Evolutionary conservation across 352 stramenopile genomes (phyloP), one percentile per base, ranked within the genome.

Genomic region (Phytophthora cryptogea): DNA sequence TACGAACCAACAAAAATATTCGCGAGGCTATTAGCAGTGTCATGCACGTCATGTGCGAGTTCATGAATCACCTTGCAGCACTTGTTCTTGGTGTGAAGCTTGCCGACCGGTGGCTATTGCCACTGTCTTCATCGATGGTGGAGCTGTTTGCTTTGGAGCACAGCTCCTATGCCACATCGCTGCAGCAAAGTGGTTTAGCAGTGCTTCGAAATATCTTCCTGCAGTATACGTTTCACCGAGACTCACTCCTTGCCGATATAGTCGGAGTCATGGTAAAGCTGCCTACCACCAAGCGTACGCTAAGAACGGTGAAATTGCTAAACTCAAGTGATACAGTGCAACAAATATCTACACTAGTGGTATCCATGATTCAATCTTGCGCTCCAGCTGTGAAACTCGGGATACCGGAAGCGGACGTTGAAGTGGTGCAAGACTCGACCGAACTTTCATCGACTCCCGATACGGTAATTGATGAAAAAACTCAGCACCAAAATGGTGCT

Each of bases 211-310:
- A 59, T 5, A 72, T 96, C 28, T 93, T 90, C 55, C 33, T 92
- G 37, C 63, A 76, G 26, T 91, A 95, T 56, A 67, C 76, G 16
- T 26, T 53, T 8, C 80, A 94, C 68, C 77, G 84, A 16, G 55
- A 72, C 9, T 66, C 86, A 4, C 53, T 96, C 20, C 67, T 95
- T 13, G 74, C 77, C 27, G 83, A 92, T 39, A 63, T 93, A n/a
- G 76, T 96, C 4, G 52, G 52, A 5, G 70, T 90, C 1, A 90
- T 96, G 70, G 47, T 90, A 5, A 92, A 96, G 40, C 61, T 94
- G 2, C 83, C 88, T 14, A 90, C 75, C 5, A 45, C 70, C 1
- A 96, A 96, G 57, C 70, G 80, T 17, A 88, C 74, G 31, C 62
- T 96, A 41, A 50, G 83, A 56, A 92, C 72, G 8, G 76, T 86